Evolutionary conservation across 345 rosid species (phyloP).

Genomic region (Pugionium dolabratum): DNA sequence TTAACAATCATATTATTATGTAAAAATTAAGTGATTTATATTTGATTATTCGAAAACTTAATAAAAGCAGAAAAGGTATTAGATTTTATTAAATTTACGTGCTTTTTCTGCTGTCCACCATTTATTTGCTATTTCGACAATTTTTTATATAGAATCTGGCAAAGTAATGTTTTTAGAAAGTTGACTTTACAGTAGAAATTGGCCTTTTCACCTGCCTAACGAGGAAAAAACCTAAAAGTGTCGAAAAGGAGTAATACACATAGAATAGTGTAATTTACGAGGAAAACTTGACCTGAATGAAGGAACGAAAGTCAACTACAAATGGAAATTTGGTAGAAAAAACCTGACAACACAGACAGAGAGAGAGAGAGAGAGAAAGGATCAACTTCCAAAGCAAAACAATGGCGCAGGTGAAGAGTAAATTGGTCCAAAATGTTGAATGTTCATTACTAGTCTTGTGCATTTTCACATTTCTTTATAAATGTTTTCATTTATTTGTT

Average conservation of each 20-base stretch:
- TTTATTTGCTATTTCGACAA: too few species aligned
- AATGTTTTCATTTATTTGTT: too few species aligned
- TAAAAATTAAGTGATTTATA: too few species aligned
- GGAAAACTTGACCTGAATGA: neutral
- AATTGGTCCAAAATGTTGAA: neutral
- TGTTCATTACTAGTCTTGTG: neutral
- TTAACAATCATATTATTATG: too few species aligned
- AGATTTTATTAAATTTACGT: too few species aligned
- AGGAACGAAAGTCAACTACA: slow-evolving; percentile 12
- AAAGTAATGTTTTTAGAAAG: neutral
- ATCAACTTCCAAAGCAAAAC: slow-evolving; percentile 3
- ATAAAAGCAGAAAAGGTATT: too few species aligned
- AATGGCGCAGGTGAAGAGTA: neutral
- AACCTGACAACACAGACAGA: too few species aligned
- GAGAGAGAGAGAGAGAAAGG: neutral
- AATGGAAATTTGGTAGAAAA: neutral
- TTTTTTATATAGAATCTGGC: neutral
- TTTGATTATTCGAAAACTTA: too few species aligned
- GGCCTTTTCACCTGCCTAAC: slow-evolving; percentile 1
- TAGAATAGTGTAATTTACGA: neutral
- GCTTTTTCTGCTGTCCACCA: too few species aligned
- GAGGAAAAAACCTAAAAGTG: slow-evolving; percentile 8
- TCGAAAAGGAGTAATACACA: slow-evolving; percentile 3
- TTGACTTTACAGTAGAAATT: neutral
- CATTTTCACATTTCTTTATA: too few species aligned